Evolutionary conservation across 768 basidiomycete species (phyloP), one percentile per base, ranked within the genome.

Genomic region (Phanerodontia chrysosporium): DNA sequence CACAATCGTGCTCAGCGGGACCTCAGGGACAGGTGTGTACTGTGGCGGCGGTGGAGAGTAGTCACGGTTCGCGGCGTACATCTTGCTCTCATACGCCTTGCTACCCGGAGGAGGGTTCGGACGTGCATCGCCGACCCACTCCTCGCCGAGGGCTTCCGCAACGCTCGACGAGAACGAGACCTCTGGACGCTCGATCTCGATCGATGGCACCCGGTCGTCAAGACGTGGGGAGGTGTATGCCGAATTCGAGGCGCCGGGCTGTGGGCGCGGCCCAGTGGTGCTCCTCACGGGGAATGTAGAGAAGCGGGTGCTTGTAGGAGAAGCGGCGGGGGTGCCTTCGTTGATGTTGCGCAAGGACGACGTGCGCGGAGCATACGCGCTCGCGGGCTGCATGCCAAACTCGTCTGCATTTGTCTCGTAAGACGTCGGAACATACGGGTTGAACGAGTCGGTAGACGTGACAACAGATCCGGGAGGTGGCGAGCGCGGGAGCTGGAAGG

Each of bases 281-380:
- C 21, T 21, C 59, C 82, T 78, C 18, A 80, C 78, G 0, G 87
- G 88, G 72, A 89, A 83, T 1, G 89, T 90, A 25, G 85, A 84
- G 65, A 88, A 90, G 16, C 83, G 78, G 0, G 80, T 80, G 1
- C 79, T 55, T 30, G 24, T 18, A 24, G 52, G 52, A 1, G 24
- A 24, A 35, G 30, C 22, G 16, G n/a, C 28, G 29, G 27, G 3
- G 21, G 35, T 6, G 39, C 39, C 39, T 7, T 35, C 32, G 32
- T 52, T 32, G 18, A 44, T 42, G 42, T 52, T 48, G 22, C 60
- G 46, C 39, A 68, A 28, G 4, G 68, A 63, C 24, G 51, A 64
- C 14, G 59, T 21, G 5, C 65, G 65, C 4, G 65, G 61, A 6
- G 59, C 30, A 25, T 32, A 64, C 21, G 59, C 10, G 12, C 56